A percentile compares a stretch with the other conserved stretches of the same genome.
phyloP scores from a whole-genome alignment of 2,329 filamentous ascomycete genomes.

The Penicillium freii region DNA sequence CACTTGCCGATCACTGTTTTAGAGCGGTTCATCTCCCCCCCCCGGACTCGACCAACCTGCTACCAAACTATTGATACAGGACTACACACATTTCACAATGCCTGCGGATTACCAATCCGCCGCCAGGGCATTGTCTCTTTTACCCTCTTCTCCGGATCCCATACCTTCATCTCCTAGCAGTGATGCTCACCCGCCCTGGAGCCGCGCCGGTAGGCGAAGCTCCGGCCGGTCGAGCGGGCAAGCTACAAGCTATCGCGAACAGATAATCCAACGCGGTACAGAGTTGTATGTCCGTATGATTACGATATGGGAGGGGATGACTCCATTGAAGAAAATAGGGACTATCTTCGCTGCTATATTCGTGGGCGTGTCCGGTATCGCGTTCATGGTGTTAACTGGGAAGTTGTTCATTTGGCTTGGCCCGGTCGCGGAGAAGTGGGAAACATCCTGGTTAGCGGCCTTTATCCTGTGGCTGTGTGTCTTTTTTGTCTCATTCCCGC shows the following conservation, averaged over 20 bases:
- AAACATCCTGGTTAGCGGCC: constrained; percentile 68
- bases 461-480: constrained; percentile 72
- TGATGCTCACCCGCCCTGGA: constrained; percentile 52
- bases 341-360: constrained; percentile 53
- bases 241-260: constrained; percentile 37
- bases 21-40: not conserved
- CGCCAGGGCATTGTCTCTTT: constrained; percentile 54
- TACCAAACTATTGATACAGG: constrained; percentile 3
- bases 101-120: constrained; percentile 52
- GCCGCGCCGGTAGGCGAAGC: constrained; percentile 45
- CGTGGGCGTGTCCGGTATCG: constrained; percentile 57
- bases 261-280: constrained; percentile 39
- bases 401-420: constrained; percentile 72
- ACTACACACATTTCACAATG: constrained; percentile 30
- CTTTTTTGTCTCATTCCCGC: constrained; percentile 78
- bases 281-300: constrained; percentile 33
- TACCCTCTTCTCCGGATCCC: constrained; percentile 45
- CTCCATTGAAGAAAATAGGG: constrained; percentile 59
- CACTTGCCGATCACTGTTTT: constrained; percentile 10
- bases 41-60: constrained; percentile 13
- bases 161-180: constrained; percentile 47
- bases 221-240: constrained; percentile 37
- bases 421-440: constrained; percentile 74
- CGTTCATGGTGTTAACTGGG: constrained; percentile 76
- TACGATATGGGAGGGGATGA: constrained; percentile 42